Evolutionary conservation across 768 basidiomycete genomes (phyloP), one percentile per base, ranked within the genome.

Genomic region (Sarcomyxa edulis): DNA sequence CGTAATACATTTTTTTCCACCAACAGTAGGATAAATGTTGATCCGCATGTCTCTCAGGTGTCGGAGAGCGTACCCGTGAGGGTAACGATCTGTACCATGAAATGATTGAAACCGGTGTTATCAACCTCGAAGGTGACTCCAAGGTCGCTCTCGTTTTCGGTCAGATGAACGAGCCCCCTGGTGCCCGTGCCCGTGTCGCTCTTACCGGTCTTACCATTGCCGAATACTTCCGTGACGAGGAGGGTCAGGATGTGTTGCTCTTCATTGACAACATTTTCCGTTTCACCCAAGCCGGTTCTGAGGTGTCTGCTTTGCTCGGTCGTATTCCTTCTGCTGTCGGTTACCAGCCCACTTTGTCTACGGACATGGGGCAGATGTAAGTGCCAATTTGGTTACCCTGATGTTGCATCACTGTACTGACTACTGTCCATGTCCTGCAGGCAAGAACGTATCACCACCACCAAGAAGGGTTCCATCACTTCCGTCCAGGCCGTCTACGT

Each of bases 231-330:
- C 94, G 96, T 83, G 96, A 99, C 56, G 95, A 98, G 73, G 95
- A 99, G 72, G 96, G 96, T 48, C 96, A 99, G 68, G 96, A 99
- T 66, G 96, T 99, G 76, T 78, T 99, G 62, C 84, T 99, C 60
- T 99, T 99, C 80, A 99, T 99, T 62, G 96, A 99, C 87, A 99
- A 99, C 82, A 99, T 99, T 71, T 99, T 99, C 96, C 94, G 96
- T 62, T 99, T 99, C 89, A 99, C 96, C 53, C 96, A 98, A 68
- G 96, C 96, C 58, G 96, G 96, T 84, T 99, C 96, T 48, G 96
- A 98, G 65, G 96, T 98, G 76, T 99, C 96, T 71, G 96, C 96
- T 48, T 69, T 99, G 55, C 88, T 98, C 51, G 96, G 96, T 78
- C 96, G 96, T 91, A 99, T 98, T 59, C 96, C 96, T 51, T 98